Evolutionary conservation across 305 asterid genomes (phyloP).

Genomic region (Fraxinus ornus): DNA sequence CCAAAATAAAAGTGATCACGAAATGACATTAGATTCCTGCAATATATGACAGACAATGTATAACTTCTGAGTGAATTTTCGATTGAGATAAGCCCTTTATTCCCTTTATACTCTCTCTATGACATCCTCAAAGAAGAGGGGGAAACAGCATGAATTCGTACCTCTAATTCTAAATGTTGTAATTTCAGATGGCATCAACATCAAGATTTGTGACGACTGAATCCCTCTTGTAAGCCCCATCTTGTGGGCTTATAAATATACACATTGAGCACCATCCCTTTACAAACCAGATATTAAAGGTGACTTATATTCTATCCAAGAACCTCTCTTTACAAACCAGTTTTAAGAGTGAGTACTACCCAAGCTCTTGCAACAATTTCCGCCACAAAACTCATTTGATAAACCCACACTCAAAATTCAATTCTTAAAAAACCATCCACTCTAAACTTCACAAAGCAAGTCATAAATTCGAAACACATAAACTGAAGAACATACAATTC

Average conservation of each 20-base stretch:
- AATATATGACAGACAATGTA: not conserved
- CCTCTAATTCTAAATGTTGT: not conserved
- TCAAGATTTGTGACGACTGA: not conserved
- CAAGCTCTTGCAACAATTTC: not conserved
- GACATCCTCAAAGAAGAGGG: not conserved
- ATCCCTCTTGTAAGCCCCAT: not conserved
- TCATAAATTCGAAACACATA: not conserved
- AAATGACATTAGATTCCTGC: not conserved
- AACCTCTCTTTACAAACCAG: not conserved
- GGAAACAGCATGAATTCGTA: not conserved
- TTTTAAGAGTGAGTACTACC: not conserved
- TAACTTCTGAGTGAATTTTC: not conserved
- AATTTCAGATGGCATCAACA: not conserved
- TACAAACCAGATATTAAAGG: not conserved
- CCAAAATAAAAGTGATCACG: not conserved
- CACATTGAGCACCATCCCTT: not conserved
- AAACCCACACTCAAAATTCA: not conserved
- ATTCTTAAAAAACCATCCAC: not conserved
- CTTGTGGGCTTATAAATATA: not conserved
- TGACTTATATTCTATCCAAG: not conserved
- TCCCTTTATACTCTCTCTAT: not conserved
- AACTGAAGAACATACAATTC: not conserved
- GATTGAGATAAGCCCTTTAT: not conserved
- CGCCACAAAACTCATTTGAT: not conserved
- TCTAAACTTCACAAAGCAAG: not conserved